Base-by-base conservation (phyloP, 768 basidiomycete genomes). In the Termitomyces sp. region DNA sequence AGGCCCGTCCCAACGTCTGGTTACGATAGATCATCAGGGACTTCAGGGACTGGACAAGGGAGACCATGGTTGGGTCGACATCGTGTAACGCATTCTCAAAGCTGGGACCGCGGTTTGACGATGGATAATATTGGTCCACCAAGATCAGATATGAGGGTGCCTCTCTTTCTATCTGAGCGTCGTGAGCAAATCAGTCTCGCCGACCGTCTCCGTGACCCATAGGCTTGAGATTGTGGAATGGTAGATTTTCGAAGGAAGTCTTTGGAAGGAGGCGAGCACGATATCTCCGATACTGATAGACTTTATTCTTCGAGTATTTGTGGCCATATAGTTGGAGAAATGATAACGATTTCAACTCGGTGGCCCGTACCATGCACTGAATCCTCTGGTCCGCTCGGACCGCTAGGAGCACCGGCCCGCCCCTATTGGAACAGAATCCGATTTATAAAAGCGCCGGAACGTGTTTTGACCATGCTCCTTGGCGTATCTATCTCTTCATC, bases 151-250 rank as follows among this genome's bases (percentile, higher is more conserved):
- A 26, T 37, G 54, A 48, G 47, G 27, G 30, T 37, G 9, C 48
- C n/a, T 33, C 18, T 18, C 5, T 16, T 14, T 49, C 34, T 7
- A 22, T 44, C 34, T 39, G 50, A 53, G 9, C 37, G 55, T 51
- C 55, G 51, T 22, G 55, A 53, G 22, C 42, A 18, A 16, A 34
- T 36, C 2, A 54, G 46, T 20, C 46, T 60, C 10, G 48, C 43
- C 5, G 51, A 60, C 24, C 59, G 59, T 24, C 47, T 59, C 32
- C 37, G 58, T 10, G 58, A 59, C 50, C 58, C 58, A 14, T 55
- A 33, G 18, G 43, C 22, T 51, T 4, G 24, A 37, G 20, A 53
- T 22, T 5, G 16, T 7, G 33, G 18, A 9, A 42, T 34, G 44
- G 45, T 53, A 53, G 32, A 52, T 54, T 50, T 10, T 39, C 13